A percentile compares a stretch with the other conserved stretches of the same genome.
Evolutionary conservation across 148 eudicot species (phyloP).

Genomic region (Selenicereus undatus): DNA sequence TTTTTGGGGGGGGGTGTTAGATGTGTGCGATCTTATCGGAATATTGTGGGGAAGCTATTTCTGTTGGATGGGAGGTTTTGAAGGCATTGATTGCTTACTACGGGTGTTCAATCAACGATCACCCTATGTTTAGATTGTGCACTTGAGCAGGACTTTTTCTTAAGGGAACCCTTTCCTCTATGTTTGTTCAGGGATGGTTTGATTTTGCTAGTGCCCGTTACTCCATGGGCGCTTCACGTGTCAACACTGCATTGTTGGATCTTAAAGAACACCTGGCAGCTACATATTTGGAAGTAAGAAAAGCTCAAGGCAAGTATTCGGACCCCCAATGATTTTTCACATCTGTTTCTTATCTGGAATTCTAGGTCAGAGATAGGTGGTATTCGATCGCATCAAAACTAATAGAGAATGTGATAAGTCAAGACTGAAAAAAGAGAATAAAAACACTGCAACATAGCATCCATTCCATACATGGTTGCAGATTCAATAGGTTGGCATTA

Average conservation of each 20-base stretch:
- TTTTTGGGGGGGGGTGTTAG: background rate
- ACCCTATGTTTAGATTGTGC: background rate
- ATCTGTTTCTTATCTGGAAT: background rate
- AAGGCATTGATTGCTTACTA: background rate
- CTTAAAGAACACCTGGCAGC: conserved; percentile 74
- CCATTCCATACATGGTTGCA: background rate
- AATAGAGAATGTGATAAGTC: background rate
- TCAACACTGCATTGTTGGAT: conserved; percentile 59
- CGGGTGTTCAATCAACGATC: background rate
- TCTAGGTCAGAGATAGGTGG: background rate
- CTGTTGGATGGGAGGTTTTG: background rate
- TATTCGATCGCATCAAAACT: background rate
- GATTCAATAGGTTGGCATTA: background rate
- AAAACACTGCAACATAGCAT: background rate
- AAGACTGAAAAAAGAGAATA: background rate
- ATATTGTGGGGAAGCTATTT: background rate
- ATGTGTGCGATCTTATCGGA: background rate
- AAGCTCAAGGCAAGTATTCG: conserved; percentile 39
- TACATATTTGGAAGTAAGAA: conserved; percentile 48
- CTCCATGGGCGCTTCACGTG: conserved; percentile 83
- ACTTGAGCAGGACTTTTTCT: background rate
- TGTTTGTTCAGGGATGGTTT: conserved; percentile 63
- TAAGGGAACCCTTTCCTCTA: background rate
- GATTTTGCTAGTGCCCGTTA: conserved; percentile 81
- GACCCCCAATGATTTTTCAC: background rate